Conservation (phyloP, 371 early-diverging fungal genomes). For the Chytridium lagenaria region DNA sequence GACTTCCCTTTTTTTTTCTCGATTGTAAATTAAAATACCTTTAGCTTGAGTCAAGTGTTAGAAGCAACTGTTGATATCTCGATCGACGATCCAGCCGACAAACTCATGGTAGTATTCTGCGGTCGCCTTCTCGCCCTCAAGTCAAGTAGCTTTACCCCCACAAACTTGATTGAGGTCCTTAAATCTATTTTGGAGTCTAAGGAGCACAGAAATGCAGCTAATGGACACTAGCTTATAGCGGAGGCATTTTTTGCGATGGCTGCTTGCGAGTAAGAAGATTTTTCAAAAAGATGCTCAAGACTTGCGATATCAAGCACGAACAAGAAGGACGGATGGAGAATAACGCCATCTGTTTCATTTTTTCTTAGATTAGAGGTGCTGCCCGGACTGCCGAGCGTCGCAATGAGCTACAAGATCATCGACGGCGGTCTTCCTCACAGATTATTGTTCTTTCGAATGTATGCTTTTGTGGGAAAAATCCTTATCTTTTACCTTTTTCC, state of each 20-base stretch:
- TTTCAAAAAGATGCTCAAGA: constrained; percentile 2
- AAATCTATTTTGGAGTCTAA: constrained; percentile 30
- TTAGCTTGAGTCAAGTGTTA: constrained; percentile 66
- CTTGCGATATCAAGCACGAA: constrained; percentile 26
- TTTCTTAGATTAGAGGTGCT: too few species aligned
- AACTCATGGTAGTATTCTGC: constrained; percentile 69
- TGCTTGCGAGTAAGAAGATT: constrained; percentile 20
- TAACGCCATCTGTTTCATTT: too few species aligned
- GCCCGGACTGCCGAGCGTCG: too few species aligned
- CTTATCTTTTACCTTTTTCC: too few species aligned
- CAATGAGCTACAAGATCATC: too few species aligned
- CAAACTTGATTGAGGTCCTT: constrained; percentile 23
- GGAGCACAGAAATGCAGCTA: constrained; percentile 35
- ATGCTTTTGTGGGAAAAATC: too few species aligned
- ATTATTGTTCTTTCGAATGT: too few species aligned
- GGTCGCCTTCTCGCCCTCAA: constrained; percentile 43
- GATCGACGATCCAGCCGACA: constrained; percentile 81
- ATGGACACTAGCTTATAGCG: constrained; percentile 35
- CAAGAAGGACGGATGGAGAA: too few species aligned
- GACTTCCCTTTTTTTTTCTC: constrained; percentile 29
- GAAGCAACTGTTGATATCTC: constrained; percentile 77
- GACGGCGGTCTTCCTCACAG: too few species aligned
- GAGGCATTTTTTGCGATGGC: constrained; percentile 32
- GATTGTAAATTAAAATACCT: too few species aligned
- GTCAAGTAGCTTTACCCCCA: constrained; percentile 21